Conservation (phyloP, 352 stramenopile genomes). For the Lagenidium sp. region DNA sequence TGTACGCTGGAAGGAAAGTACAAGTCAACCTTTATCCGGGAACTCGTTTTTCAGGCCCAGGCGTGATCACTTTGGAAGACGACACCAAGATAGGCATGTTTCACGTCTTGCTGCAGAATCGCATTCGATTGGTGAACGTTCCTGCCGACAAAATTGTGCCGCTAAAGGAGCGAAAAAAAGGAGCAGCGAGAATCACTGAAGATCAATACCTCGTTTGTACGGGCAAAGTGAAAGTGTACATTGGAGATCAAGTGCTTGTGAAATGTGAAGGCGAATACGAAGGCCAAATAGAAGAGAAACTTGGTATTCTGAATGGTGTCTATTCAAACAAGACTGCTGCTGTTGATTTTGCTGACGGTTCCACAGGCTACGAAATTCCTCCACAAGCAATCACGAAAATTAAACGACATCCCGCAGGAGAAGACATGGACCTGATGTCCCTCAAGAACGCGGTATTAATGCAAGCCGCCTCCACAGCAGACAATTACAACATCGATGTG, state of each 20-base stretch:
- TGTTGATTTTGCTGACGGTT: conserved; percentile 68
- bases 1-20: conserved; percentile 63
- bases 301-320: conserved; percentile 64
- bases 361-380: conserved; percentile 56
- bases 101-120: conserved; percentile 57
- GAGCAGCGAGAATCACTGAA: conserved; percentile 45
- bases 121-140: conserved; percentile 62
- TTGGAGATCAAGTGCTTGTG: conserved; percentile 71
- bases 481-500: conserved; percentile 33
- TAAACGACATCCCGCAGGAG: conserved; percentile 22
- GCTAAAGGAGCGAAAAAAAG: conserved; percentile 54
- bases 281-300: conserved; percentile 41
- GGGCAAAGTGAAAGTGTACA: conserved; percentile 56
- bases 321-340: conserved; percentile 68
- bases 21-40: conserved; percentile 65
- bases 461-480: conserved; percentile 19
- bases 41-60: conserved; percentile 51
- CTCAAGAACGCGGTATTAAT: conserved; percentile 75
- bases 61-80: conserved; percentile 46
- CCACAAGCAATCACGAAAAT: conserved; percentile 49
- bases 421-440: conserved; percentile 50
- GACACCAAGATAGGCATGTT: conserved; percentile 21
- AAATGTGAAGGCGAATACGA: conserved; percentile 50
- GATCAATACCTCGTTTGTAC: conserved; percentile 60
- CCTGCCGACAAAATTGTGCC: conserved; percentile 46